Evolutionary conservation across 768 basidiomycete genomes (phyloP).

Genomic region (Amanita fuliginea): DNA sequence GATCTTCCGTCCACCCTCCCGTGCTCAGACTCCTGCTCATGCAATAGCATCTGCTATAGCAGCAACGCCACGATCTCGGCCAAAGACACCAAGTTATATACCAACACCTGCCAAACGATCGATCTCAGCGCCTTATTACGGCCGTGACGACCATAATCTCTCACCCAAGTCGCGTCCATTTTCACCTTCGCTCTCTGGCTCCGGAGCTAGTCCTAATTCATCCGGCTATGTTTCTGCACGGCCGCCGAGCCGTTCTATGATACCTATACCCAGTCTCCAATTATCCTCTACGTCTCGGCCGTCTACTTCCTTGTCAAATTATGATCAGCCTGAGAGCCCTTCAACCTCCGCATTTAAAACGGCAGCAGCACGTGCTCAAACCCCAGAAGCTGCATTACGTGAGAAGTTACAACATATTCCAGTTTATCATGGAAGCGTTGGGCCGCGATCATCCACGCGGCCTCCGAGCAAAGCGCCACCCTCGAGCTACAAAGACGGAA

Average conservation of each 20-base stretch:
- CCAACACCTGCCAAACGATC: conserved; percentile 50
- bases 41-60: conserved; percentile 21
- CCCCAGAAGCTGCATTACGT: conserved; percentile 53
- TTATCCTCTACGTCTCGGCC: conserved; percentile 62
- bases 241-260: conserved; percentile 77
- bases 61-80: conserved; percentile 52
- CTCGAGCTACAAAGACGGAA: conserved; percentile 62
- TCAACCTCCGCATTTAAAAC: conserved; percentile 31
- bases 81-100: conserved; percentile 74
- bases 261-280: conserved; percentile 68
- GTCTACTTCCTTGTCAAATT: conserved; percentile 59
- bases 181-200: conserved; percentile 47
- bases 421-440: conserved; percentile 34
- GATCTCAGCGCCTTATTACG: conserved; percentile 34
- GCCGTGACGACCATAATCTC: conserved; percentile 36
- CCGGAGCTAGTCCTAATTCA: conserved; percentile 32
- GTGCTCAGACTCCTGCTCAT: conserved; percentile 49
- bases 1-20: conserved; percentile 37
- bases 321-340: conserved; percentile 42
- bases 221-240: conserved; percentile 40
- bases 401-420: conserved; percentile 51
- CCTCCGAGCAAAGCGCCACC: conserved; percentile 46
- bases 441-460: conserved; percentile 27
- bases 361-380: conserved; percentile 44
- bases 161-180: conserved; percentile 44